Percentiles rank a stretch among this genome's conserved stretches.
Conservation (phyloP, 2,329 filamentous ascomycete species). For the Curvularia lunata region DNA sequence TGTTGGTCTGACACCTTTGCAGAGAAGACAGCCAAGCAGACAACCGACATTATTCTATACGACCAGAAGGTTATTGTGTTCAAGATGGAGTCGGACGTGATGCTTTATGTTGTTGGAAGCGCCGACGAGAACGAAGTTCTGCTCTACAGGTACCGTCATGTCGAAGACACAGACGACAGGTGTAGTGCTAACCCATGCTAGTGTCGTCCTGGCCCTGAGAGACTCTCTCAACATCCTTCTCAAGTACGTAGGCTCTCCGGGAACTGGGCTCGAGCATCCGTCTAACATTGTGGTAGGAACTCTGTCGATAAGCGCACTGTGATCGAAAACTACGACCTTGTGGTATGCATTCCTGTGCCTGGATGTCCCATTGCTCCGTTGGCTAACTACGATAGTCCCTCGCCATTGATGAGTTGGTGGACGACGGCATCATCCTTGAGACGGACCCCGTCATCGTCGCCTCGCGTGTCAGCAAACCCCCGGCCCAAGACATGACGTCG, state of each 20-base stretch:
- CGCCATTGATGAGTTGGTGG: conserved; percentile 80
- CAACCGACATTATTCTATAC: conserved; percentile 94
- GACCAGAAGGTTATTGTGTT: conserved; percentile 96
- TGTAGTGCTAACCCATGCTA: conserved; percentile 27
- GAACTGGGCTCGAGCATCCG: not conserved
- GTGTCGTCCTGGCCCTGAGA: conserved; percentile 86
- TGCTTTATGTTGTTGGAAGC: conserved; percentile 89
- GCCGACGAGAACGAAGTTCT: conserved; percentile 96
- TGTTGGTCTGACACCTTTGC: conserved; percentile 26
- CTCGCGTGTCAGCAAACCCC: conserved; percentile 89
- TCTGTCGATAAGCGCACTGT: conserved; percentile 97
- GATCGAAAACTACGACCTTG: conserved; percentile 97
- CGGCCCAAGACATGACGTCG: conserved; percentile 83
- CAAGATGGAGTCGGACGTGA: conserved; percentile 97
- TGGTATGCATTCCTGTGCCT: conserved; percentile 51
- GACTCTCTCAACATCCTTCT: conserved; percentile 90
- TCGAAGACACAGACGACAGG: not conserved
- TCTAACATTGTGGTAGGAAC: conserved; percentile 64
- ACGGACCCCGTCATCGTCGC: conserved; percentile 95
- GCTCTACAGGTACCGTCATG: conserved; percentile 69
- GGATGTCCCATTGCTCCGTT: not conserved
- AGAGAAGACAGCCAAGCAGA: conserved; percentile 94
- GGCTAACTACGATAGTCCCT: conserved; percentile 85
- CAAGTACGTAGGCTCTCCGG: conserved; percentile 67
- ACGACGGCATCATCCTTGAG: conserved; percentile 86